These are phyloP conservation scores for Apium graveolens DNA, from an alignment of 129 eudicot species.

Conservation along the genomic window DNA sequence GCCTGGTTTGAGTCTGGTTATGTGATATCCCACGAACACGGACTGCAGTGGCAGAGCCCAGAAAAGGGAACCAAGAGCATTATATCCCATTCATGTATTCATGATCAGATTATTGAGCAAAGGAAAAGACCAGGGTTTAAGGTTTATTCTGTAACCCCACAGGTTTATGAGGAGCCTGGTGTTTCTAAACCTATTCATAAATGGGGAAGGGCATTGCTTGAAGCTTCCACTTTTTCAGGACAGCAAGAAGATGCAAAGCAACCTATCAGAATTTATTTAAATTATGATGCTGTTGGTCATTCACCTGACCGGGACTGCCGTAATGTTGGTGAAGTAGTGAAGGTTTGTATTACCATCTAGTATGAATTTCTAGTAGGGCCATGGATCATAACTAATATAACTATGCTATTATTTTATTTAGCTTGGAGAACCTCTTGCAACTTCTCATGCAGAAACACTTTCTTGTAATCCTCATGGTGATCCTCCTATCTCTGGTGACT, in stretches of 20 bases:
- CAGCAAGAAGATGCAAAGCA: constrained; percentile 35
- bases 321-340: constrained; percentile 66
- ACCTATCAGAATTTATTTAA: constrained; percentile 80
- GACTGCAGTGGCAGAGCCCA: constrained; percentile 17
- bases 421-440: constrained; percentile 84
- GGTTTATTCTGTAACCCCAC: constrained; percentile 79
- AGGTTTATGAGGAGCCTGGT: constrained; percentile 48
- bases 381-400: not conserved
- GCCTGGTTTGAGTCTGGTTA: constrained; percentile 30
- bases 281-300: constrained; percentile 96
- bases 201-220: constrained; percentile 66
- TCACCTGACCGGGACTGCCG: constrained; percentile 88
- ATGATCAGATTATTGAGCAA: constrained; percentile 86
- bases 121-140: constrained; percentile 79
- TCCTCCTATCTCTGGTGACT: constrained; percentile 77
- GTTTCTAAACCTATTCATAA: constrained; percentile 25
- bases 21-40: constrained; percentile 36
- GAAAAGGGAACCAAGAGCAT: constrained; percentile 39
- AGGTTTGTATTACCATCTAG: constrained; percentile 37
- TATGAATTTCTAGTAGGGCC: not conserved
- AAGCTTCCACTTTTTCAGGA: constrained; percentile 23
- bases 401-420: constrained; percentile 1
- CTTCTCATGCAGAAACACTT: constrained; percentile 39
- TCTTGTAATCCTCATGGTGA: constrained; percentile 68
- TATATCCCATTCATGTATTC: constrained; percentile 83